A percentile compares a stretch with the other conserved stretches of the same genome.
Evolutionary conservation across 805 yeast species (phyloP).

Genomic region (Candida nonsorbophila): DNA sequence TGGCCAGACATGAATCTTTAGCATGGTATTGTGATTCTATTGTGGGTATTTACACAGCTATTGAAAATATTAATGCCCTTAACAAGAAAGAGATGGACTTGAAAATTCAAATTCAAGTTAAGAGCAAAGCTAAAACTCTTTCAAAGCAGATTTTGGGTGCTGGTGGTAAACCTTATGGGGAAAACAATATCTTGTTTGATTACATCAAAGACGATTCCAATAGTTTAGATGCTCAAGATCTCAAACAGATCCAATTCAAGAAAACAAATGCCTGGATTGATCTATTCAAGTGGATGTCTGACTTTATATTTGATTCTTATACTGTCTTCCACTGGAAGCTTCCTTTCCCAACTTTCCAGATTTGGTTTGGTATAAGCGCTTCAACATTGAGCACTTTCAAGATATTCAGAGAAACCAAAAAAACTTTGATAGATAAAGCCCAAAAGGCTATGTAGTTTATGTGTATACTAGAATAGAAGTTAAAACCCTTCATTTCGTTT

Average conservation of each 20-base stretch:
- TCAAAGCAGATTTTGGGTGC: slow-evolving; percentile 31
- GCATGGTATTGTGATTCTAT: slow-evolving; percentile 69
- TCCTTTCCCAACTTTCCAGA: slow-evolving; percentile 36
- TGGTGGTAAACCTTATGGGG: too few species aligned
- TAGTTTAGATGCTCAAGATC: slow-evolving; percentile 16
- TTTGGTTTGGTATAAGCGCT: slow-evolving; percentile 43
- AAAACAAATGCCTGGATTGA: slow-evolving; percentile 34
- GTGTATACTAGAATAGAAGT: slow-evolving; percentile 1
- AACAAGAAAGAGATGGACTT: slow-evolving; percentile 47
- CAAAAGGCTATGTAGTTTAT: background rate
- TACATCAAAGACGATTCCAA: slow-evolving; percentile 8
- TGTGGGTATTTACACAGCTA: slow-evolving; percentile 49
- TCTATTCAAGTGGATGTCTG: slow-evolving; percentile 33
- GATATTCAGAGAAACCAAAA: slow-evolving; percentile 33
- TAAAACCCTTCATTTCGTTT: background rate
- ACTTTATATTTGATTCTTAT: slow-evolving; percentile 35
- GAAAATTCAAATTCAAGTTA: slow-evolving; percentile 57
- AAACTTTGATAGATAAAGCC: slow-evolving; percentile 14
- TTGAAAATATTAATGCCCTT: slow-evolving; percentile 36
- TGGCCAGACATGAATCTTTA: slow-evolving; percentile 53
- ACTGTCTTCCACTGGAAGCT: slow-evolving; percentile 33
- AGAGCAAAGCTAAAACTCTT: slow-evolving; percentile 43
- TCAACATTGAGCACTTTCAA: slow-evolving; percentile 31
- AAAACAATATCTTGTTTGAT: slow-evolving; percentile 5
- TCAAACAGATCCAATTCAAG: slow-evolving; percentile 28